Evolutionary conservation across 2,329 filamentous ascomycete genomes (phyloP).

Genomic region (Cercospora beticola): DNA sequence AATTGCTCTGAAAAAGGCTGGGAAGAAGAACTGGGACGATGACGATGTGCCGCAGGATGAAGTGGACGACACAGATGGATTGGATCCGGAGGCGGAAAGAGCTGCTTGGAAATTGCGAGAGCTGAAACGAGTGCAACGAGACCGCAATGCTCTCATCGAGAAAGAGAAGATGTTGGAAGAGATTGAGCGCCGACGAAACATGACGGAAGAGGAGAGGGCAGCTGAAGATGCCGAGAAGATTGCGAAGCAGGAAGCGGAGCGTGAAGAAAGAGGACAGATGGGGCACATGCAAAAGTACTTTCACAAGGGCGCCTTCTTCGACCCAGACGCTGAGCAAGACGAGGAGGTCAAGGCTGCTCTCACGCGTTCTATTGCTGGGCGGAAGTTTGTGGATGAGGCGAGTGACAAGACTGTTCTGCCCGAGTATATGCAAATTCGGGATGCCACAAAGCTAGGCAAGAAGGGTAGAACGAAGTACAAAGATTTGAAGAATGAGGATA

Average conservation of each 20-base stretch:
- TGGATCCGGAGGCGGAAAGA: conserved; percentile 83
- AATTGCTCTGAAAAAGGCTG: conserved; percentile 69
- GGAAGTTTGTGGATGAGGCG: conserved; percentile 78
- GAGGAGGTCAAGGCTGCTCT: conserved; percentile 74
- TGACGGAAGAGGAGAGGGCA: conserved; percentile 81
- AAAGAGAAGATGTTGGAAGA: conserved; percentile 84
- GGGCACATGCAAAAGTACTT: conserved; percentile 93
- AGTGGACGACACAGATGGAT: conserved; percentile 83
- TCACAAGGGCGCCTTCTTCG: conserved; percentile 95
- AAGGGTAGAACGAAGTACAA: conserved; percentile 89
- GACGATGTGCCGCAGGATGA: conserved; percentile 66
- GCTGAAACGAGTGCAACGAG: conserved; percentile 81
- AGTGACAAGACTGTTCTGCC: conserved; percentile 79
- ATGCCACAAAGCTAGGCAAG: conserved; percentile 89
- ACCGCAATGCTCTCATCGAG: conserved; percentile 72
- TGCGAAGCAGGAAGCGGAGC: conserved; percentile 73
- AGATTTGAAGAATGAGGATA: conserved; percentile 87
- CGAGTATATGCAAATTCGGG: conserved; percentile 86
- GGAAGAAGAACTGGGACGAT: conserved; percentile 86
- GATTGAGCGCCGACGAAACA: conserved; percentile 79
- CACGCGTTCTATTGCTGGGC: conserved; percentile 81
- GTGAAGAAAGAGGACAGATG: conserved; percentile 73
- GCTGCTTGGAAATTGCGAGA: conserved; percentile 94
- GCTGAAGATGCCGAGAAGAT: conserved; percentile 80
- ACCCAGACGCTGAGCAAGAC: conserved; percentile 59